Percentiles rank a stretch among this genome's conserved stretches.
phyloP scores from a whole-genome alignment of 106 monocot genomes.

The Vanilla planifolia region DNA sequence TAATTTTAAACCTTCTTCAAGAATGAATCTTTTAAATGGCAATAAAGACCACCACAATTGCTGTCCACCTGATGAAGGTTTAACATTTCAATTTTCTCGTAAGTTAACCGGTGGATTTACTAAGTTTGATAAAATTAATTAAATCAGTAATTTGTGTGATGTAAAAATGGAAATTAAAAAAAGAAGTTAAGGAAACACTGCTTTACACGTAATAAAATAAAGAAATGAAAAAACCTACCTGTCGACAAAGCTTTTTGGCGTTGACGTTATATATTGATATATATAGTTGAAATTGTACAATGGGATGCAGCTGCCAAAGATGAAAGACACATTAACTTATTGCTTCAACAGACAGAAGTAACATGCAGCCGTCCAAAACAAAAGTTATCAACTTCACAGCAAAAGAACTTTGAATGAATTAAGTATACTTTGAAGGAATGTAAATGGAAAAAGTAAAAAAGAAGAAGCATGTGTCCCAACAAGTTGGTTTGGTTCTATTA shows the following conservation, averaged over 20 bases:
- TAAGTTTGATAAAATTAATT: too few species aligned
- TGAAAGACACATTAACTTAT: background rate
- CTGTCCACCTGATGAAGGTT: too few species aligned
- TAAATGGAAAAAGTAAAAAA: too few species aligned
- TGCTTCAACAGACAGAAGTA: background rate
- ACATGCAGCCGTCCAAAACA: too few species aligned
- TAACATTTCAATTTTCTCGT: too few species aligned
- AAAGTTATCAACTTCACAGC: background rate
- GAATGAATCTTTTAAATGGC: too few species aligned
- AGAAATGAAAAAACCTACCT: slow-evolving; percentile 11
- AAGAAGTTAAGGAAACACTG: background rate
- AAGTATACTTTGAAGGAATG: too few species aligned
- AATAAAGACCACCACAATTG: too few species aligned
- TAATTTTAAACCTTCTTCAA: too few species aligned
- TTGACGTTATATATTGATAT: slow-evolving; percentile 23
- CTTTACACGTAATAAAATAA: background rate
- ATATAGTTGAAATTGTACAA: slow-evolving; percentile 27
- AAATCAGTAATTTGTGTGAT: background rate
- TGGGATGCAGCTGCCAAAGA: slow-evolving; percentile 26
- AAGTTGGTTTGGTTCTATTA: too few species aligned
- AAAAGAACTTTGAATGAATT: background rate
- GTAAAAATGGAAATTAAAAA: background rate
- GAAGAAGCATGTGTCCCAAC: too few species aligned
- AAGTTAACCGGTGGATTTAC: too few species aligned
- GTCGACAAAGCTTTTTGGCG: slow-evolving; percentile 24